A percentile compares a stretch with the other conserved stretches of the same genome.
phyloP scores from a whole-genome alignment of 495 filamentous ascomycete species.

The Cairneyella variabilis region DNA sequence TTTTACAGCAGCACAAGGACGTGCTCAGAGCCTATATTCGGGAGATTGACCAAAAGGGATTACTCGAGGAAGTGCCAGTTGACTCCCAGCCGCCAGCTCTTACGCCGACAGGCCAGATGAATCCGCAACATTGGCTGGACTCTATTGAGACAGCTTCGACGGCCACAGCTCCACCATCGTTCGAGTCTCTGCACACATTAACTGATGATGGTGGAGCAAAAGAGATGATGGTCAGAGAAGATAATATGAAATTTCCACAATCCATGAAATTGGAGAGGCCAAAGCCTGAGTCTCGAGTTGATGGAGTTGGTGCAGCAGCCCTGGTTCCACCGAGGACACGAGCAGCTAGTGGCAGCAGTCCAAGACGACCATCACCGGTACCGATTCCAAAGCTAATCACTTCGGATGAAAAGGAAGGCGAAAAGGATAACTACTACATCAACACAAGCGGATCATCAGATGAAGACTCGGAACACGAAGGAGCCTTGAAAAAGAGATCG shows the following conservation, averaged over 20 bases:
- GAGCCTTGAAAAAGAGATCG: neutral
- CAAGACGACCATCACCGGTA: neutral
- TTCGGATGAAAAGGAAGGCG: slow-evolving; percentile 11
- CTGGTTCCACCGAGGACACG: too few species aligned
- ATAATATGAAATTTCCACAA: slow-evolving; percentile 38
- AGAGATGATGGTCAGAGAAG: slow-evolving; percentile 23
- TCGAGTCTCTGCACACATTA: slow-evolving; percentile 13
- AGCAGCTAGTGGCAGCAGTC: neutral
- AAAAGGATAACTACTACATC: slow-evolving; percentile 2
- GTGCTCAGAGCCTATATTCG: slow-evolving; percentile 52
- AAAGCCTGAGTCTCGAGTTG: slow-evolving; percentile 27
- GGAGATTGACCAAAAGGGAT: slow-evolving; percentile 39
- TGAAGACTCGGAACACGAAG: slow-evolving; percentile 11
- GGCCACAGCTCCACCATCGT: slow-evolving; percentile 10
- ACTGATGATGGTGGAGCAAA: slow-evolving; percentile 15
- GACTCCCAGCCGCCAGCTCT: neutral
- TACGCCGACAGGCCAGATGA: neutral
- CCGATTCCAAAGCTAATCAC: neutral
- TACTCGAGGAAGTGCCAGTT: slow-evolving; percentile 14
- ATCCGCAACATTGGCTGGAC: slow-evolving; percentile 13
- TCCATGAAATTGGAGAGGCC: slow-evolving; percentile 34
- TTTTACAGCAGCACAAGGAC: slow-evolving; percentile 50
- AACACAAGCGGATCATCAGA: slow-evolving; percentile 20
- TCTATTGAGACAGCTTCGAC: neutral
- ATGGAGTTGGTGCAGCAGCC: neutral